Conservation (phyloP, 352 stramenopile species). For the Phytophthora pinifolia region DNA sequence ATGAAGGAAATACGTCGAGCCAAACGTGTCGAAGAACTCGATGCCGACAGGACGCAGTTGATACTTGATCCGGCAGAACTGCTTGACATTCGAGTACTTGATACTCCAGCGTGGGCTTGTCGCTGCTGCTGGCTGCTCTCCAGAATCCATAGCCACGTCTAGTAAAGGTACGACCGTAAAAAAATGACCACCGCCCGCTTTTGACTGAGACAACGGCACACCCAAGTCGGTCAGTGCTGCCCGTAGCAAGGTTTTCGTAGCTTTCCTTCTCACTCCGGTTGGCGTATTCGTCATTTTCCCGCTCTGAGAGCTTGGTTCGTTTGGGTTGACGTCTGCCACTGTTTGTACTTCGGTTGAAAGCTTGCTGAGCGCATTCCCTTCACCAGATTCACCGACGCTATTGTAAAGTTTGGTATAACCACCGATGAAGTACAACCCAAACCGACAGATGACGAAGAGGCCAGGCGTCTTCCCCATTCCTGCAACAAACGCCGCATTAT, state of each 20-base stretch:
- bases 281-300: conserved; percentile 7
- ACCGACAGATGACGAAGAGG: conserved; percentile 54
- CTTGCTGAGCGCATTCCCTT: background rate
- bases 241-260: conserved; percentile 50
- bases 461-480: conserved; percentile 62
- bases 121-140: background rate
- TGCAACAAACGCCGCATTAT: conserved; percentile 55
- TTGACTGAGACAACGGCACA: conserved; percentile 45
- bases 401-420: conserved; percentile 59
- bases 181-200: conserved; percentile 30
- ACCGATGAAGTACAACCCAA: conserved; percentile 68
- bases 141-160: background rate
- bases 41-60: conserved; percentile 75
- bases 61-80: conserved; percentile 82
- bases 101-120: conserved; percentile 55
- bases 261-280: conserved; percentile 35
- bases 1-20: conserved; percentile 72
- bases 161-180: conserved; percentile 52
- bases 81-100: conserved; percentile 64
- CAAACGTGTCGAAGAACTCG: conserved; percentile 73
- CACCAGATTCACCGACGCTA: conserved; percentile 5
- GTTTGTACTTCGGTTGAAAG: background rate
- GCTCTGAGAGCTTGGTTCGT: conserved; percentile 10
- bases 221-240: conserved; percentile 55
- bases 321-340: conserved; percentile 2